Percentiles rank a stretch among this genome's conserved stretches.
Conservation (phyloP, 2,329 filamentous ascomycete genomes). For the Talaromyces sp. region DNA sequence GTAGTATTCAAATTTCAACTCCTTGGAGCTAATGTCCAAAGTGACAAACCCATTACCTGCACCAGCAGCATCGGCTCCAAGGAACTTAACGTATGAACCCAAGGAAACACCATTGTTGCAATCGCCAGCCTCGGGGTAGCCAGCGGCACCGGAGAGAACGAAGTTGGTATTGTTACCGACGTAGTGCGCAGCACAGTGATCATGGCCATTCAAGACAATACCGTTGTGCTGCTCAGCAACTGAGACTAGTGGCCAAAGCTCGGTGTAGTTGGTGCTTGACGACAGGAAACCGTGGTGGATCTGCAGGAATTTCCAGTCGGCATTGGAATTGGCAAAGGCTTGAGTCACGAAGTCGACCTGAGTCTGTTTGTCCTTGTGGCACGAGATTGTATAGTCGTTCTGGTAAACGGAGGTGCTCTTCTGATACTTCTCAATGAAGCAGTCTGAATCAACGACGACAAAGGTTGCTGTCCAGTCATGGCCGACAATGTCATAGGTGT, state of each 20-base stretch:
- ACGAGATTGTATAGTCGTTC: constrained; percentile 20
- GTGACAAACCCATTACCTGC: constrained; percentile 26
- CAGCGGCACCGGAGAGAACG: constrained; percentile 18
- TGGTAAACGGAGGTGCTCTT: constrained; percentile 20
- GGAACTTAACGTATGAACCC: constrained; percentile 21
- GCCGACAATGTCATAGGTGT: constrained; percentile 21
- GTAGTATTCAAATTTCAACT: constrained; percentile 21
- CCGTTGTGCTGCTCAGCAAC: constrained; percentile 19
- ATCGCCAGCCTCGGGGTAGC: constrained; percentile 17
- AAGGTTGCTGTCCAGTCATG: constrained; percentile 23
- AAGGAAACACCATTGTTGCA: constrained; percentile 23
- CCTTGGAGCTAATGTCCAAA: constrained; percentile 19
- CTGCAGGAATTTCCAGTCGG: constrained; percentile 24
- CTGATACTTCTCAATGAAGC: constrained; percentile 23
- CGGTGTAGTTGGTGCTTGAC: constrained; percentile 18
- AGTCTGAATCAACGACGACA: constrained; percentile 23
- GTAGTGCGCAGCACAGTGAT: constrained; percentile 25
- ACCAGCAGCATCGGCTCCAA: constrained; percentile 19
- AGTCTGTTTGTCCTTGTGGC: constrained; percentile 19
- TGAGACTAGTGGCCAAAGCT: constrained; percentile 21
- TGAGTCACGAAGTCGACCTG: constrained; percentile 21
- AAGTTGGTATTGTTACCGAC: constrained; percentile 21
- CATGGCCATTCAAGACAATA: constrained; percentile 24
- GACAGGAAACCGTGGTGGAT: constrained; percentile 22
- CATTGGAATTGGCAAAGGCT: constrained; percentile 20